Evolutionary conservation across 495 filamentous ascomycete genomes (phyloP).

Genomic region (Elaphomyces granulatus): DNA sequence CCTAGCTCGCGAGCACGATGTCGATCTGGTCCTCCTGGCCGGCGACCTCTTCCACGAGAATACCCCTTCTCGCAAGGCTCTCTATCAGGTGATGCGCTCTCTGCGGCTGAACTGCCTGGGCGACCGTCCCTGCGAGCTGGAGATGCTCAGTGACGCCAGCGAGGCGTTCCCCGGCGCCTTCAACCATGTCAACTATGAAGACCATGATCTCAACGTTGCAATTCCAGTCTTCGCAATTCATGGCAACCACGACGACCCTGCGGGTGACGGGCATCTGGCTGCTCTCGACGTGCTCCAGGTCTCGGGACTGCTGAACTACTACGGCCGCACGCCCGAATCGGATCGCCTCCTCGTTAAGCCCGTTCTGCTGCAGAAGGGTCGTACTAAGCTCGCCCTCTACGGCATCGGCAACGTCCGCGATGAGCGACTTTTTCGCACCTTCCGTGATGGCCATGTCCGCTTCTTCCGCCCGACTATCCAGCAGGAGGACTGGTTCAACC

Average conservation of each 20-base stretch:
- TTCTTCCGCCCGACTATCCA: constrained; percentile 80
- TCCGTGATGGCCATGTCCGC: constrained; percentile 81
- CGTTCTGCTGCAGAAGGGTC: constrained; percentile 82
- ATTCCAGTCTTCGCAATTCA: constrained; percentile 98
- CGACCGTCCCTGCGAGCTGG: constrained; percentile 87
- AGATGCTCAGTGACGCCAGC: constrained; percentile 84
- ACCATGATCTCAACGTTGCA: constrained; percentile 92
- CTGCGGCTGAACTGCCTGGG: constrained; percentile 87
- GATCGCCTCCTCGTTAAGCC: constrained; percentile 89
- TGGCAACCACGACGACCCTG: constrained; percentile 96
- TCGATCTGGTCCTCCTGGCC: constrained; percentile 89
- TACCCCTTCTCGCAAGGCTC: constrained; percentile 85
- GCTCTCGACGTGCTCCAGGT: constrained; percentile 84
- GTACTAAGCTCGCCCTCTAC: constrained; percentile 87
- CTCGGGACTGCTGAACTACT: constrained; percentile 89
- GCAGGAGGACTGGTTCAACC: constrained; percentile 87
- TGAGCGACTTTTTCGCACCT: constrained; percentile 85
- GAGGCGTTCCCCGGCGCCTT: constrained; percentile 77
- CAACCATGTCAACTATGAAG: constrained; percentile 93
- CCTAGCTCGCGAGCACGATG: constrained; percentile 72
- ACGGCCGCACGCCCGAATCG: constrained; percentile 76
- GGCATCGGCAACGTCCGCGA: constrained; percentile 91
- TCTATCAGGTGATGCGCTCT: constrained; percentile 95
- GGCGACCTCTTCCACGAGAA: constrained; percentile 98
- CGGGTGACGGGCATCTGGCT: constrained; percentile 79